phyloP scores from a whole-genome alignment of 352 stramenopile genomes.

The Phytopythium aichiense region DNA sequence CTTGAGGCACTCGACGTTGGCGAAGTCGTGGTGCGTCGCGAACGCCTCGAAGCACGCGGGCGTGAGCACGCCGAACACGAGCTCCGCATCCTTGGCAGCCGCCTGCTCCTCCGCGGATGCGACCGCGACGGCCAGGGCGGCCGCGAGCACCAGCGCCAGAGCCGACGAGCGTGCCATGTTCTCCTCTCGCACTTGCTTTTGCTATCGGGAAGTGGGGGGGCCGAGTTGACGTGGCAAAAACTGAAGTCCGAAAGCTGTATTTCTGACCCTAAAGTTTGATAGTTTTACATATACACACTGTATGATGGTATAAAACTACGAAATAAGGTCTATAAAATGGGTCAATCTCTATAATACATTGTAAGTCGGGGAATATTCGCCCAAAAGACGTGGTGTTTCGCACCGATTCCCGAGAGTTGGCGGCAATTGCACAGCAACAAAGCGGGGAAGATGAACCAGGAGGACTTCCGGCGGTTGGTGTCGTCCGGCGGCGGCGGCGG shows the following conservation, averaged over 20 bases:
- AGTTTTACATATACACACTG: neutral
- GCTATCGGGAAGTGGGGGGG: neutral
- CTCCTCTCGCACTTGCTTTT: neutral
- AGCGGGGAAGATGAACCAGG: constrained; percentile 54
- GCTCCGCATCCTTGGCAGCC: constrained; percentile 22
- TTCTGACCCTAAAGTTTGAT: neutral
- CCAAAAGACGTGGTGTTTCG: too few relatives aligned
- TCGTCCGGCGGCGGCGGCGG: constrained; percentile 16
- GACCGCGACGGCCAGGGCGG: constrained; percentile 7
- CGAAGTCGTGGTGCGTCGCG: constrained; percentile 76
- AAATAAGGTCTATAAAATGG: too few relatives aligned
- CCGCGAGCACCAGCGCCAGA: constrained; percentile 9
- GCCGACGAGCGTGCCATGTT: constrained; percentile 1
- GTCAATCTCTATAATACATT: too few relatives aligned
- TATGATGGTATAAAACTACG: too few relatives aligned
- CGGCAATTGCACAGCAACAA: neutral
- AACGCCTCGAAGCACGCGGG: constrained; percentile 79
- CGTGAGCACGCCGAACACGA: constrained; percentile 71
- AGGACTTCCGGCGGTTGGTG: constrained; percentile 71
- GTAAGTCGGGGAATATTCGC: too few relatives aligned
- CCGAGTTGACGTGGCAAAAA: constrained; percentile 1
- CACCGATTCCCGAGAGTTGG: neutral
- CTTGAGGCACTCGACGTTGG: constrained; percentile 81
- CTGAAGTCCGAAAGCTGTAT: neutral
- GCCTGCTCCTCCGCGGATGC: constrained; percentile 5